Conservation (phyloP, 208 protist genomes). For the Trypanosoma cruzi region DNA sequence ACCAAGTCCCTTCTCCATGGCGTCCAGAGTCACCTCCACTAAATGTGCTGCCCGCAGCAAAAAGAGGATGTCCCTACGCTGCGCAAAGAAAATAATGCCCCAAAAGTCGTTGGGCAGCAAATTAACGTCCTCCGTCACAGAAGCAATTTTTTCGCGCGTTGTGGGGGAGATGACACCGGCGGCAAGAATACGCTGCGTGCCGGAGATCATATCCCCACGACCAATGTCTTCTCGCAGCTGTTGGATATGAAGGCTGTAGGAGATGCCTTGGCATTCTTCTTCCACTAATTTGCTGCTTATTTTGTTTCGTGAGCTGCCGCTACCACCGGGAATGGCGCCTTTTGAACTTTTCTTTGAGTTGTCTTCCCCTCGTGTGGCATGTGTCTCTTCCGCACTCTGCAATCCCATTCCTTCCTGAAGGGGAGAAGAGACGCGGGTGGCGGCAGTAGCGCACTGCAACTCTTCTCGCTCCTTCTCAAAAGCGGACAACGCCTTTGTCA, state of each 20-base stretch:
- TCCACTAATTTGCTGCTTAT: neutral
- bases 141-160: slow-evolving; percentile 16
- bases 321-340: neutral
- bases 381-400: slow-evolving; percentile 9
- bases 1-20: slow-evolving; percentile 11
- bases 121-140: slow-evolving; percentile 7
- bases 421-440: neutral
- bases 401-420: slow-evolving; percentile 11
- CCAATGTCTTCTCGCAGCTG: slow-evolving; percentile 22
- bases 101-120: slow-evolving; percentile 22
- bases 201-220: slow-evolving; percentile 23
- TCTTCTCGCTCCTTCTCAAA: slow-evolving; percentile 46
- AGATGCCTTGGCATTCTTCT: neutral
- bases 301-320: neutral
- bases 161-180: slow-evolving; percentile 25
- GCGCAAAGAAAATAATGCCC: slow-evolving; percentile 40
- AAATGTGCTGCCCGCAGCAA: slow-evolving; percentile 34
- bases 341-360: neutral
- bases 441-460: slow-evolving; percentile 16
- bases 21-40: slow-evolving; percentile 32
- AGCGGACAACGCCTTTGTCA: slow-evolving; percentile 37
- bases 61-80: slow-evolving; percentile 43
- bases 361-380: neutral
- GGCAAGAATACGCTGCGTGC: slow-evolving; percentile 17
- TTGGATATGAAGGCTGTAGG: slow-evolving; percentile 28